phyloP scores from a whole-genome alignment of 192 early-diverging fungal species.

The Phlyctochytrium bullatum region DNA sequence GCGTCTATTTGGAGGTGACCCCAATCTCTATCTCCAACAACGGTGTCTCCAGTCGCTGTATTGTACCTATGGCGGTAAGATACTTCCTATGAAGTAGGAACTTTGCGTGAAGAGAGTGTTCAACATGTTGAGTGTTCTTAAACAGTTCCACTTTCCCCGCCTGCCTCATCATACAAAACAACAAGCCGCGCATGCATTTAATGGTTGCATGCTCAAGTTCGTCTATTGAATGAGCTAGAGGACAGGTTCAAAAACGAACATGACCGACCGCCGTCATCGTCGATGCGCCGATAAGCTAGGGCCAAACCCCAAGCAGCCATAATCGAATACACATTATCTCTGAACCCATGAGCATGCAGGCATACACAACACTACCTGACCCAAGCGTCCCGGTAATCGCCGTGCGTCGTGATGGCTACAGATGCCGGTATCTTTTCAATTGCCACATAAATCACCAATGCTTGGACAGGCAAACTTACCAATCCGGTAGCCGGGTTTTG shows the following conservation, averaged over 20 bases:
- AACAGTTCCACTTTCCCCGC: slow-evolving; percentile 75
- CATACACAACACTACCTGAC: slow-evolving; percentile 48
- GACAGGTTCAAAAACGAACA: slow-evolving; percentile 58
- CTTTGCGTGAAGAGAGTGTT: slow-evolving; percentile 83
- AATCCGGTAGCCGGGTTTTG: slow-evolving; percentile 81
- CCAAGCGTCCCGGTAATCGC: slow-evolving; percentile 88
- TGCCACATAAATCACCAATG: too few relatives aligned
- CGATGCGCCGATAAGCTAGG: slow-evolving; percentile 77
- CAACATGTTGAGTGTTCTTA: slow-evolving; percentile 71
- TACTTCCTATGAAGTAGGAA: too few relatives aligned
- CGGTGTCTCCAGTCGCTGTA: slow-evolving; percentile 77
- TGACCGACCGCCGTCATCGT: slow-evolving; percentile 76
- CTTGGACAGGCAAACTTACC: slow-evolving; percentile 21
- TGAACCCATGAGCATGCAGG: slow-evolving; percentile 22
- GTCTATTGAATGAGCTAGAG: slow-evolving; percentile 53
- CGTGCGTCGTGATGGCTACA: slow-evolving; percentile 81
- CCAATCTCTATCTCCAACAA: slow-evolving; percentile 82
- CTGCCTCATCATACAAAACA: slow-evolving; percentile 82
- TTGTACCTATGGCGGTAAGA: slow-evolving; percentile 54
- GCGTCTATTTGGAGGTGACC: slow-evolving; percentile 90
- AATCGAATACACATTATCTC: slow-evolving; percentile 90
- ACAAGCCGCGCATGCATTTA: slow-evolving; percentile 81
- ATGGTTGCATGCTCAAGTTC: slow-evolving; percentile 82
- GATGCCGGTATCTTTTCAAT: slow-evolving; percentile 71
- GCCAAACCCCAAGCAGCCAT: slow-evolving; percentile 78